Evolutionary conservation across 306 rosid genomes (phyloP), one percentile per base, ranked within the genome.

Genomic region (Inga laurina): DNA sequence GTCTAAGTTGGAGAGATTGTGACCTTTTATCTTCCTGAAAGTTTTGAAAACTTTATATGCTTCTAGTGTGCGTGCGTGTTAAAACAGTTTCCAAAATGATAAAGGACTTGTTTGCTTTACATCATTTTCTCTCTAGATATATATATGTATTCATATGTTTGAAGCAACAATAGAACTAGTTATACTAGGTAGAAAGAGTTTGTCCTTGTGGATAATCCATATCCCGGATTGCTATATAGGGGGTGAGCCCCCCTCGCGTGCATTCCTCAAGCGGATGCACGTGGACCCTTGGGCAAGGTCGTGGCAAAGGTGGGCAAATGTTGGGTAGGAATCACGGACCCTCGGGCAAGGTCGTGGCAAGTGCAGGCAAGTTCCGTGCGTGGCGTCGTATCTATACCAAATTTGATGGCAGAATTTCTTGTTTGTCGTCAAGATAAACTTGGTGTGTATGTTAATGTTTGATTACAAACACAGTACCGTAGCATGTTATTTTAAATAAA

Each of bases 1-100:
- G 54, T 72, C 77, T 70, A 62, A 69, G 75, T 71, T 79, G 54
- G 57, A 21, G 75, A 16, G 49, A 81, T 48, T 45, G 48, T 74
- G 80, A 6, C 39, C 59, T 64, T 51, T 4, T 15, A 34, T 72
- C 34, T 74, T 41, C 51, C 43, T 61, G 27, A 10, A 64, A 48
- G 71, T 52, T 39, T 57, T 21, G 32, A 45, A 35, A n/a, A 15
- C 43, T 79, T 11, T 67, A 19, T 79, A 62, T 71, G 68, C 79
- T 71, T 37, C 39, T 3, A 37, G n/a, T 69, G n/a, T 59, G 5
- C 41, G 21, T 21, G 8, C 44, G n/a, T 67, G 85, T 19, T 24
- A 12, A 62, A 51, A 39, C 43, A 19, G 41, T 15, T 82, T 62
- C 48, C 56, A 69, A 35, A 19, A 34, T 44, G 73, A 45, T 41